Base-by-base conservation (phyloP, 495 filamentous ascomycete species). In the Talaromyces trachyspermus region DNA sequence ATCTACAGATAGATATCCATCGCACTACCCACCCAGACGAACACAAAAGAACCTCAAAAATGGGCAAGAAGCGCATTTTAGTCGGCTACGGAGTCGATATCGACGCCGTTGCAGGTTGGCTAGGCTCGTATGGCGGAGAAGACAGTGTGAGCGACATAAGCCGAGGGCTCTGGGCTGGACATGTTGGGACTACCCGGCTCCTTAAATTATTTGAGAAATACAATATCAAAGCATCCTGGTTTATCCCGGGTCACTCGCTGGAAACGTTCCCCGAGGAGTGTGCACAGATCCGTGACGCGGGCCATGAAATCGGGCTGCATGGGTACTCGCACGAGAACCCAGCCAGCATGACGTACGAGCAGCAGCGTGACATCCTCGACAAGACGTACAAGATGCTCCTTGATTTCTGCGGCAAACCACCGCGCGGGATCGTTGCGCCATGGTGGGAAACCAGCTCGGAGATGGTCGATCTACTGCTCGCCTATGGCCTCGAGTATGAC, bases 211-310 rank as follows among this genome's bases (percentile, higher is more conserved):
- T 89, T 59, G 72, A 80, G 6, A 88, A 86, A 59, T 84, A 88
- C 71, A 77, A 81, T 48, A 91, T 91, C 68, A 89, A 85, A 63
- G 77, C 83, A 10, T 86, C 85, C 5, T 89, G 83, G 81, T 89
- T 91, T 62, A 88, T 91, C 49, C 86, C 85, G 0, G 86, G 85
- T 0, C 86, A 91, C 61, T 82, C 79, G 0, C 75, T 91, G 12
- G 86, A 91, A 50, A 87, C 74, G 11, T 89, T 89, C 56, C 85
- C 85, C 0, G 82, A 85, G 56, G 83, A 88, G 55, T 86, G 81
- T 54, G 77, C 79, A 22, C 74, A 78, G 67, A 73, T 91, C 23
- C 72, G 81, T n/a, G 86, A 89, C 48, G 69, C 75, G 3, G 86
- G 86, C 1, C 86, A 88, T 56, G 86, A 89, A 58, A 88, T 90